These are phyloP conservation scores for Alternaria rosae DNA, from an alignment of 2,329 filamentous ascomycete species.

Conservation along the genomic window DNA sequence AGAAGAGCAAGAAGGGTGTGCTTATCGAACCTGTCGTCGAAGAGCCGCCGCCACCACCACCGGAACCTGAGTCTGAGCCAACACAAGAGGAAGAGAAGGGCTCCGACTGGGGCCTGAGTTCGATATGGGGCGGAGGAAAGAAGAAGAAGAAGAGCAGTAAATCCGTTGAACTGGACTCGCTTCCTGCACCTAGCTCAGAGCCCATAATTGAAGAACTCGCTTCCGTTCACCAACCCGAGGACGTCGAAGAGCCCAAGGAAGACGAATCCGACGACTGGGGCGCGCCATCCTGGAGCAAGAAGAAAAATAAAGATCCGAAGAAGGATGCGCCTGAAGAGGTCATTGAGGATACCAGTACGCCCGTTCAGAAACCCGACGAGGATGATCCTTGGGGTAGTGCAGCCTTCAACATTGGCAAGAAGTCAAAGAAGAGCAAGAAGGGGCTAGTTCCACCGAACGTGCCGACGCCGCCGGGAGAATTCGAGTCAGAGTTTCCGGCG, in stretches of 20 bases:
- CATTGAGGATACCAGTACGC: conserved; percentile 50
- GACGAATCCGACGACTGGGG: conserved; percentile 64
- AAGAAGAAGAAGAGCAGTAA: conserved; percentile 57
- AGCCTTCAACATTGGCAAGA: conserved; percentile 56
- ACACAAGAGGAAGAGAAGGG: conserved; percentile 42
- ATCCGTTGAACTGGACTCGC: conserved; percentile 44
- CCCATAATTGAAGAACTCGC: conserved; percentile 36
- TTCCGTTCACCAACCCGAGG: conserved; percentile 54
- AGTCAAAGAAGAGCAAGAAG: conserved; percentile 64
- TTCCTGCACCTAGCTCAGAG: conserved; percentile 37
- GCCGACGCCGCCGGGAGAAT: conserved; percentile 56
- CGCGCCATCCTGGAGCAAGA: conserved; percentile 65
- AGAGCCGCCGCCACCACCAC: conserved; percentile 28
- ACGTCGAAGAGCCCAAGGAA: conserved; percentile 58
- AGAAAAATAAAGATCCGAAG: conserved; percentile 46
- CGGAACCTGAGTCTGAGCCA: conserved; percentile 36
- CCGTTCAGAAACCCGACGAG: conserved; percentile 56
- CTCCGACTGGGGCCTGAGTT: conserved; percentile 46
- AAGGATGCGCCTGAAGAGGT: conserved; percentile 52
- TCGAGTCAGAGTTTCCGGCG: conserved; percentile 49
- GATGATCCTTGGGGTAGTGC: conserved; percentile 49
- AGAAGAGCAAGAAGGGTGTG: conserved; percentile 46
- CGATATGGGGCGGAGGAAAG: conserved; percentile 52
- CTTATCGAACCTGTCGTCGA: conserved; percentile 44
- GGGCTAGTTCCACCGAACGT: conserved; percentile 59